Base-by-base conservation (phyloP, 1,139 yeast genomes). In the Pichia sp. region DNA sequence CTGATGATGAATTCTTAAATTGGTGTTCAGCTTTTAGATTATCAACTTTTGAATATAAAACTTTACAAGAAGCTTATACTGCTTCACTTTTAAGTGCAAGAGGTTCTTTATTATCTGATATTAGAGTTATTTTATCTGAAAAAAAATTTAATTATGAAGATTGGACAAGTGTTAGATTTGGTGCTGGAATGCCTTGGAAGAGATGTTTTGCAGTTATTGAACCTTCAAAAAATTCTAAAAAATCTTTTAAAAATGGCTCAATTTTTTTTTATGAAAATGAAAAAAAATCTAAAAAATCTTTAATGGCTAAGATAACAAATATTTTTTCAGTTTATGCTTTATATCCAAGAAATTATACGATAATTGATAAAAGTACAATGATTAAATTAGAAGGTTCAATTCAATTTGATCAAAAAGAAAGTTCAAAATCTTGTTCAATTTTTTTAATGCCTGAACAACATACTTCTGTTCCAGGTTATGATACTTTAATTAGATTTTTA, bases 141-240 rank as follows among this genome's bases (percentile, higher is more conserved):
- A 84, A 92, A 29, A 78, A 92, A 57, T 86, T 82, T 60, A 80
- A 78, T 50, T 95, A 87, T 59, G 96, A 87, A 63, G 96, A 90
- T 59, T 90, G 96, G 97, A 89, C 86, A 33, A 78, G 90, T 63
- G 95, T 92, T 26, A 73, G 97, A 53, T 90, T 90, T 63, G 97
- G 97, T 16, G 78, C 94, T 20, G 98, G 98, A 31, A 87, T 87
- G 95, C 96, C 97, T 1, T 92, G 97, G 97, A 86, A 84, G 60
- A 74, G 95, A 51, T 90, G 96, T 61, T 92, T 77, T 70, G 92
- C 95, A 1, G 96, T 89, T n/a, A 77, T 90, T 46, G 87, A 90
- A 50, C 97, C 96, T 8, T 67, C 66, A 8, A 67, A 59, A 65
- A 69, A 63, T 57, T 66, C 61, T 46, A 68, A 59, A 51, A 71